Evolutionary conservation across 139 green algal species (phyloP).

Genomic region (Closterium sp.): DNA sequence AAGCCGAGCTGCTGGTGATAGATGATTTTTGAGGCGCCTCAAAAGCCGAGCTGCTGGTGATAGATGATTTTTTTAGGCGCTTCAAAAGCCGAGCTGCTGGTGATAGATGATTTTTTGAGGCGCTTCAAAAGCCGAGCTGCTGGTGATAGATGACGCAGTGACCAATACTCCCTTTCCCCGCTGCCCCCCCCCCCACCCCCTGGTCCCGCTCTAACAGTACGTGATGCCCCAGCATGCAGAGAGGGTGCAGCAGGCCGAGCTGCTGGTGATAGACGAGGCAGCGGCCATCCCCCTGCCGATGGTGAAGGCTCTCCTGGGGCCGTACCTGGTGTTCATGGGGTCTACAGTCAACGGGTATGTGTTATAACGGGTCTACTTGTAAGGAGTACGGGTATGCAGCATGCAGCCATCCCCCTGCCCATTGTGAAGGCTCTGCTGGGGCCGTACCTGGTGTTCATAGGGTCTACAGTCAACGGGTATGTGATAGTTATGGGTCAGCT

Average conservation of each 20-base stretch:
- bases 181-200: not conserved
- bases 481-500: not conserved
- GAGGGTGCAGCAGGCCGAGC: constrained; percentile 84
- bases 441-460: constrained; percentile 97
- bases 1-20: too few species aligned
- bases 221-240: constrained; percentile 89
- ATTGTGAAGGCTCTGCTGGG: constrained; percentile 90
- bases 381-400: constrained; percentile 75
- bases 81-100: too few species aligned
- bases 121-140: too few species aligned
- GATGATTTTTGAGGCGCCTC: not conserved
- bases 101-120: too few species aligned
- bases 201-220: constrained; percentile 59
- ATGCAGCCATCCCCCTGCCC: constrained; percentile 91
- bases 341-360: constrained; percentile 81
- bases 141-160: not conserved
- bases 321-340: constrained; percentile 97
- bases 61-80: too few species aligned
- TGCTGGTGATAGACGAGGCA: constrained; percentile 97
- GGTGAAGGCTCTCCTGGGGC: constrained; percentile 88
- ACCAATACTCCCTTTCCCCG: not conserved
- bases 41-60: too few species aligned
- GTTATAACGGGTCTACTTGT: not conserved
- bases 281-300: constrained; percentile 91
- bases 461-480: constrained; percentile 83